phyloP scores from a whole-genome alignment of 768 basidiomycete species.

The Paxillus involutus region DNA sequence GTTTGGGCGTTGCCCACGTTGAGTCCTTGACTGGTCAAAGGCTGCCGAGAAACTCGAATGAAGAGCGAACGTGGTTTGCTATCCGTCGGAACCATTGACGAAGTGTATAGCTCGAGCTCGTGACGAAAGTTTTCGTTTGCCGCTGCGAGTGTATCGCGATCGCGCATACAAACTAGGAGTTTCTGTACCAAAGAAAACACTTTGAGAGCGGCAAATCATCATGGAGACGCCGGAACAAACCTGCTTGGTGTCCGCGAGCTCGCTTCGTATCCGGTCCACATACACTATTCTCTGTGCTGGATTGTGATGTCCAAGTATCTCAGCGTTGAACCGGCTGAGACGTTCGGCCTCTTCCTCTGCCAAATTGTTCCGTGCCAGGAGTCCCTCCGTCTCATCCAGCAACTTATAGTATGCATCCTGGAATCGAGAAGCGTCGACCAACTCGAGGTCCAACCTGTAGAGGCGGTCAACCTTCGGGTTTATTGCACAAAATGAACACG shows the following conservation, averaged over 20 bases:
- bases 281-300: conserved; percentile 86
- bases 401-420: conserved; percentile 71
- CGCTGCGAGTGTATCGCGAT: conserved; percentile 45
- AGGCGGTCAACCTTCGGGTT: background rate
- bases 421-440: conserved; percentile 62
- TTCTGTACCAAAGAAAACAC: conserved; percentile 34
- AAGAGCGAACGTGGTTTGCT: conserved; percentile 55
- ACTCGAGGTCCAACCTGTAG: conserved; percentile 45
- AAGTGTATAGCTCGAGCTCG: conserved; percentile 63
- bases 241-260: conserved; percentile 79
- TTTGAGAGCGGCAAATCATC: conserved; percentile 1
- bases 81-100: conserved; percentile 47
- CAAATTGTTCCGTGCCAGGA: conserved; percentile 69
- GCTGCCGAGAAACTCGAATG: conserved; percentile 44
- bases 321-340: conserved; percentile 81
- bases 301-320: conserved; percentile 83
- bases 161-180: conserved; percentile 45
- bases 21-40: conserved; percentile 44
- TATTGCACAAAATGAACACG: conserved; percentile 21
- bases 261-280: conserved; percentile 78
- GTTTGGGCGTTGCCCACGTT: conserved; percentile 19
- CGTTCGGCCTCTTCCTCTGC: conserved; percentile 77
- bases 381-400: conserved; percentile 58
- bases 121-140: conserved; percentile 48
- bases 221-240: conserved; percentile 40